Base-by-base conservation (phyloP, 306 rosid species). In the Adenanthera pavonina region DNA sequence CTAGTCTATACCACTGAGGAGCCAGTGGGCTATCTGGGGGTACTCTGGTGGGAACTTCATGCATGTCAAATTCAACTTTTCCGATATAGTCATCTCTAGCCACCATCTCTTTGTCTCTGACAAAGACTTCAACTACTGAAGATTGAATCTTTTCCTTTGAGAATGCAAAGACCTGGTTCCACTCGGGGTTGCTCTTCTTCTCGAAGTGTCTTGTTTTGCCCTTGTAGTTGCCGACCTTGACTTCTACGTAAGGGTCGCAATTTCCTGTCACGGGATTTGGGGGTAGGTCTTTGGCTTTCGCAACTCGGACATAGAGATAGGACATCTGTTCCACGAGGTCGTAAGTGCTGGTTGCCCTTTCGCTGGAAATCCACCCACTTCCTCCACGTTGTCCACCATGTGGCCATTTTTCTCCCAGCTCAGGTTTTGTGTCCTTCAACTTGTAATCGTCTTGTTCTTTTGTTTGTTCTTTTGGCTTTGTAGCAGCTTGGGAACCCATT, bases 1-100 rank as follows among this genome's bases (percentile, higher is more conserved):
- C 92, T 64, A 90, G 46, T 67, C 85, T 81, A 17, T 90, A 88
- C 94, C 94, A 90, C 70, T 90, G 94, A 8, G 94, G 94, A 7
- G 92, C 94, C 82, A 90, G 80, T 34, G 92, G 94, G 36, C 94
- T 90, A 76, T 90, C 94, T 6, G 94, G 94, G 30, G 94, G 94
- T 33, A 88, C 94, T 74, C 90, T 84, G 2, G 94, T 90, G 2
- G 94, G 92, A 38, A 90, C 90, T 78, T 90, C 94, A 70, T 88
- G 69, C 92, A 88, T 76, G 89, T 90, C 92, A 78, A 90, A 86
- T 17, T 65, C 84, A 36, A 90, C 94, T 41, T 74, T 85, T 35
- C 94, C 94, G 2, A 90, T 8, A 64, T 86, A 86, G 8, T 86
- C 92, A 79, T 88, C 94, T 77, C 94, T 81, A 16, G 88, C 34